phyloP scores from a whole-genome alignment of 768 basidiomycete genomes.

The Gelatoporia subvermispora region DNA sequence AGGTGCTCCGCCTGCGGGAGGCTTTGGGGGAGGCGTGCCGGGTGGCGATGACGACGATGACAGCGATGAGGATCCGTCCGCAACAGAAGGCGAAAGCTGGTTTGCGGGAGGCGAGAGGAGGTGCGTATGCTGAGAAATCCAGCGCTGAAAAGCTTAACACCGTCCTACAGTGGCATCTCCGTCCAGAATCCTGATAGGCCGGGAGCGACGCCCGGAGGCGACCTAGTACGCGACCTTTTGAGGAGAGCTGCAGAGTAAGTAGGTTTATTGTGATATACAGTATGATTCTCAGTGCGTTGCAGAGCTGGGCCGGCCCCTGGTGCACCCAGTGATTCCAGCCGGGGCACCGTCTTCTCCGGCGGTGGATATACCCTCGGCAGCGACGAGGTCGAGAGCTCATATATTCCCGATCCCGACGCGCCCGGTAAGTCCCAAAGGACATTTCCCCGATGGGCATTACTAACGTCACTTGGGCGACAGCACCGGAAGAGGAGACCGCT shows the following conservation, averaged over 20 bases:
- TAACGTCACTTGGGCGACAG: conserved; percentile 12
- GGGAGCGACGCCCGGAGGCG: conserved; percentile 42
- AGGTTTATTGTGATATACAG: neutral
- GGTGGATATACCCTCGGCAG: conserved; percentile 84
- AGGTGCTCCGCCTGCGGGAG: conserved; percentile 7
- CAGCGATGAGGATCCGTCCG: conserved; percentile 42
- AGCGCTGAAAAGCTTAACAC: too few species aligned
- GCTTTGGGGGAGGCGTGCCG: conserved; percentile 13
- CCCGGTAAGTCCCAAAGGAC: conserved; percentile 25
- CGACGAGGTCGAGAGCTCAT: conserved; percentile 79
- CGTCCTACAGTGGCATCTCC: conserved; percentile 66
- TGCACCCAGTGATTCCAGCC: conserved; percentile 9
- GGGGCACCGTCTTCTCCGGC: conserved; percentile 50
- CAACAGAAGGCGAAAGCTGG: conserved; percentile 58
- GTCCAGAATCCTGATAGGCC: conserved; percentile 69
- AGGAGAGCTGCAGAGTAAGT: conserved; percentile 78
- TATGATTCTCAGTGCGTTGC: conserved; percentile 4
- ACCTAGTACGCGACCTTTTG: conserved; percentile 67
- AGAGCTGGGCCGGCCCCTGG: conserved; percentile 35
- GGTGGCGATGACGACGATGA: conserved; percentile 48
- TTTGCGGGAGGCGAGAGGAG: conserved; percentile 96
- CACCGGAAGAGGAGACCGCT: conserved; percentile 48
- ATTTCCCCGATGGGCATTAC: too few species aligned
- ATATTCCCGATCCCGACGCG: conserved; percentile 68
- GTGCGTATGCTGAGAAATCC: conserved; percentile 34